Percentiles rank a stretch among this genome's conserved stretches.
These are phyloP conservation scores for Schizonepeta tenuifolia DNA, from an alignment of 257 asterid species.

Conservation along the genomic window DNA sequence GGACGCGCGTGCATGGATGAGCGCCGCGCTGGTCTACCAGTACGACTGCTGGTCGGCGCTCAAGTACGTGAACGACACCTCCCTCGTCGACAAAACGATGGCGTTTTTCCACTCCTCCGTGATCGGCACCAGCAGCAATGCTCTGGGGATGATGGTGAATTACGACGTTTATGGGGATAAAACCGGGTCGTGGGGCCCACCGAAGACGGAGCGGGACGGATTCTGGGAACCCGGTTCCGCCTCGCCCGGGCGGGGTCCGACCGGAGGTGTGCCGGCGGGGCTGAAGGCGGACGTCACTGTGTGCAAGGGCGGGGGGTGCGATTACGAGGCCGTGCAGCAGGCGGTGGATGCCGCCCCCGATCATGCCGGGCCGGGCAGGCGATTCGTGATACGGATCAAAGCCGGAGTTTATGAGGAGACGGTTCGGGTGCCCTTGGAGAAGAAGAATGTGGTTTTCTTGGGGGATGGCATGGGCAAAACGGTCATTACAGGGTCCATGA, in stretches of 20 bases:
- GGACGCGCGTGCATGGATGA: slow-evolving; percentile 81
- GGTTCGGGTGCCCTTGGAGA: slow-evolving; percentile 63
- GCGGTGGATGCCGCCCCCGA: slow-evolving; percentile 67
- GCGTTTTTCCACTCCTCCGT: slow-evolving; percentile 42
- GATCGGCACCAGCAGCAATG: slow-evolving; percentile 48
- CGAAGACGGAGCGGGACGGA: slow-evolving; percentile 70
- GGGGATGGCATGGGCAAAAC: slow-evolving; percentile 86
- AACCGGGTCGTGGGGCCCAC: slow-evolving; percentile 51
- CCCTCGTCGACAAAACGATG: slow-evolving; percentile 54
- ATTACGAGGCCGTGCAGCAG: slow-evolving; percentile 52
- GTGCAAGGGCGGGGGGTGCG: slow-evolving; percentile 42
- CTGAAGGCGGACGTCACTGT: slow-evolving; percentile 30
- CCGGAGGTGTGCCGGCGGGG: slow-evolving; percentile 19
- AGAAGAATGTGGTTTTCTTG: slow-evolving; percentile 65
- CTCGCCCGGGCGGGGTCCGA: background rate
- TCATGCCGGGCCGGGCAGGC: slow-evolving; percentile 23
- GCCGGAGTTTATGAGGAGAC: slow-evolving; percentile 66
- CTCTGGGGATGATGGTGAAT: slow-evolving; percentile 57
- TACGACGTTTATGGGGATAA: slow-evolving; percentile 54
- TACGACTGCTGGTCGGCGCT: slow-evolving; percentile 68
- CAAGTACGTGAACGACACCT: slow-evolving; percentile 55
- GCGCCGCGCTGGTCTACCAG: slow-evolving; percentile 55
- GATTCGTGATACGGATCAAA: slow-evolving; percentile 65
- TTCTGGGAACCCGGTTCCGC: slow-evolving; percentile 52
- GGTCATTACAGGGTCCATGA: slow-evolving; percentile 61